Base-by-base conservation (phyloP, 2,329 filamentous ascomycete genomes). In the Penicillium vulpinum region DNA sequence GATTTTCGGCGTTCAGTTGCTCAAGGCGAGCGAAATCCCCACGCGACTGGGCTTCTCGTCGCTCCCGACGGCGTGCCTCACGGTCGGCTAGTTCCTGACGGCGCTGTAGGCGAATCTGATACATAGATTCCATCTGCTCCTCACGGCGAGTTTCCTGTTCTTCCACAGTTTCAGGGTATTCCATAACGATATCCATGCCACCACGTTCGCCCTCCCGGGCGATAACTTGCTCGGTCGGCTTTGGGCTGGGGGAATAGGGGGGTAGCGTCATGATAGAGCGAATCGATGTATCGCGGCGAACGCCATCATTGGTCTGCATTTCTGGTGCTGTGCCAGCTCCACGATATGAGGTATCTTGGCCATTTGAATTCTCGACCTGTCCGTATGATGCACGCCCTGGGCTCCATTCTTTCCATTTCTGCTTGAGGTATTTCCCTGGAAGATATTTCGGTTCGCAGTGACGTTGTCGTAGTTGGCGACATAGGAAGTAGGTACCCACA, bases 181-280 rank as follows among this genome's bases (percentile, higher is more conserved):
- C 92, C 13, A 97, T 77, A 0, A 99, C 92, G 4, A 90, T 85
- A 67, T 99, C 94, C 66, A 99, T 91, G 8, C 94, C 94, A 51
- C 83, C 93, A 58, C 94, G 84, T 72, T 99, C 94, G 48, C 94
- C 94, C 73, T 96, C 94, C 5, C 92, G 85, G 8, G 87, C 94
- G 46, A 97, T 81, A 1, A 97, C 87, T 64, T 88, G 87, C 73
- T 99, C 94, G 44, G 85, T 87, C 21, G 89, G 87, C 48, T 85
- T 82, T 0, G 91, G 85, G 28, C 85, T 85, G 16, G 82, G 83
- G 3, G 89, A 88, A 73, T 99, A 99, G 0, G 90, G 84, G 0
- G 94, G 94, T 3, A 99, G 78, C 0, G 94, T 97, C 83, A 97
- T 94, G 54, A 97, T 87, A n/a, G 91, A 96, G 54, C 93, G 88